Conservation (phyloP, 805 yeast species). For the Blastobotrys chiropterorum region DNA sequence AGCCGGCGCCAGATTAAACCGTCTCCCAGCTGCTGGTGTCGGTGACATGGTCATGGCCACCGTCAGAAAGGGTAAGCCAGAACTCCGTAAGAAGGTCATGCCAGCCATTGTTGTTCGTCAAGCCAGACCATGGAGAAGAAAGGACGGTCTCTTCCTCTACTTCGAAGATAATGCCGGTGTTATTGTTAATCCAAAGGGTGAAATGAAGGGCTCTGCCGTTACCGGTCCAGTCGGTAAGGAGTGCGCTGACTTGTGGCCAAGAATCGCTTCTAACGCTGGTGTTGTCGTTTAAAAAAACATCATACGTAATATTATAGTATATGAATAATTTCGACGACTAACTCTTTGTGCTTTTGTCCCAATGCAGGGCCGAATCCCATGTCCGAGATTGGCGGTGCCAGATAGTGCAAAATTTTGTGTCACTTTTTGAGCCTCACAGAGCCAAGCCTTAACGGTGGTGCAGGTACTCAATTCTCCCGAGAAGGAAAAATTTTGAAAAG, state of each 20-base stretch:
- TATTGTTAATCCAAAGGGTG: conserved; percentile 99
- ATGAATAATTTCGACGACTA: neutral
- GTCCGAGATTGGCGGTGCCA: too few species aligned
- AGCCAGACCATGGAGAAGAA: conserved; percentile 99
- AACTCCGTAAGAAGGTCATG: conserved; percentile 99
- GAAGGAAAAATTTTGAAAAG: neutral
- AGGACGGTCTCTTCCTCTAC: conserved; percentile 99
- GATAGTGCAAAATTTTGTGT: too few species aligned
- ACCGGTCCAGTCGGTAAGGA: conserved; percentile 99
- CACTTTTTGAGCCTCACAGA: neutral
- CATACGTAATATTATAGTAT: neutral
- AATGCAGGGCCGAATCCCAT: too few species aligned
- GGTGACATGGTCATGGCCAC: conserved; percentile 87
- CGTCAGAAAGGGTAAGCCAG: conserved; percentile 99
- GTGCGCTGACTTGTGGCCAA: conserved; percentile 99
- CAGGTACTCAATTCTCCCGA: neutral
- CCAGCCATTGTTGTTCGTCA: conserved; percentile 99
- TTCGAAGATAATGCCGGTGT: conserved; percentile 99
- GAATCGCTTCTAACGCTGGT: conserved; percentile 99
- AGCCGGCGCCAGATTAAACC: conserved; percentile 98
- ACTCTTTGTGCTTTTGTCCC: neutral
- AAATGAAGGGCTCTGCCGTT: conserved; percentile 99
- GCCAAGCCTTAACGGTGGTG: neutral
- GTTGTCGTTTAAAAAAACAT: conserved; percentile 79
- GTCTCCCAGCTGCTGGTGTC: conserved; percentile 99